These are phyloP conservation scores for Graphilbum fragrans DNA, from an alignment of 2,329 filamentous ascomycete species.

Conservation along the genomic window DNA sequence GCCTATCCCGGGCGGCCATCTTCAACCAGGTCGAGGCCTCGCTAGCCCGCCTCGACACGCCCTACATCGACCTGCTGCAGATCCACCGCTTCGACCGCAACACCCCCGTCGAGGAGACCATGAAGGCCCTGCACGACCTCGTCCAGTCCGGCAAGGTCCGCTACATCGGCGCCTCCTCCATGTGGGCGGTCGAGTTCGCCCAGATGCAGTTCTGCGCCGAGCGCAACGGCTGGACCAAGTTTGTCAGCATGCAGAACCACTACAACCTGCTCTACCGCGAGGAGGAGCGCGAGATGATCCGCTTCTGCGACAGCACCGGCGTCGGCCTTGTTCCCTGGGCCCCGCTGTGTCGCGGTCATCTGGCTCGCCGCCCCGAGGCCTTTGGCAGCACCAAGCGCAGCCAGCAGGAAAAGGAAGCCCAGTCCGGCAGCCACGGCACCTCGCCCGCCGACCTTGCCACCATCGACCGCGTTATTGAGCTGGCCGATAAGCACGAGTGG, in stretches of 20 bases:
- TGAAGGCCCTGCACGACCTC: slow-evolving; percentile 44
- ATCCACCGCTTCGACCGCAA: slow-evolving; percentile 41
- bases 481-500: slow-evolving; percentile 9
- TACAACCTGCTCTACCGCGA: slow-evolving; percentile 42
- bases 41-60: slow-evolving; percentile 36
- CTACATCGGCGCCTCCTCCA: slow-evolving; percentile 30
- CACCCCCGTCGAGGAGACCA: slow-evolving; percentile 40
- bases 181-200: slow-evolving; percentile 31
- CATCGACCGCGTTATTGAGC: slow-evolving; percentile 10
- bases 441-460: slow-evolving; percentile 14
- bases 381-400: slow-evolving; percentile 6
- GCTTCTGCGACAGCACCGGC: slow-evolving; percentile 19
- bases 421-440: slow-evolving; percentile 9
- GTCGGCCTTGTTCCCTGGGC: slow-evolving; percentile 25
- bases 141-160: slow-evolving; percentile 38
- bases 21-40: slow-evolving; percentile 52
- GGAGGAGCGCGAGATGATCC: slow-evolving; percentile 32
- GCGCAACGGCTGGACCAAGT: slow-evolving; percentile 39
- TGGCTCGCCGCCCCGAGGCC: slow-evolving; percentile 15
- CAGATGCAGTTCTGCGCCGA: slow-evolving; percentile 36
- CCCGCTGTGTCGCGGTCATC: slow-evolving; percentile 19
- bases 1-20: slow-evolving; percentile 49
- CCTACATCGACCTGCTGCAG: slow-evolving; percentile 44
- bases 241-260: slow-evolving; percentile 42
- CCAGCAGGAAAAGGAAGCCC: slow-evolving; percentile 3